phyloP scores from a whole-genome alignment of 2,329 filamentous ascomycete genomes.

The Talaromyces marneffei region DNA sequence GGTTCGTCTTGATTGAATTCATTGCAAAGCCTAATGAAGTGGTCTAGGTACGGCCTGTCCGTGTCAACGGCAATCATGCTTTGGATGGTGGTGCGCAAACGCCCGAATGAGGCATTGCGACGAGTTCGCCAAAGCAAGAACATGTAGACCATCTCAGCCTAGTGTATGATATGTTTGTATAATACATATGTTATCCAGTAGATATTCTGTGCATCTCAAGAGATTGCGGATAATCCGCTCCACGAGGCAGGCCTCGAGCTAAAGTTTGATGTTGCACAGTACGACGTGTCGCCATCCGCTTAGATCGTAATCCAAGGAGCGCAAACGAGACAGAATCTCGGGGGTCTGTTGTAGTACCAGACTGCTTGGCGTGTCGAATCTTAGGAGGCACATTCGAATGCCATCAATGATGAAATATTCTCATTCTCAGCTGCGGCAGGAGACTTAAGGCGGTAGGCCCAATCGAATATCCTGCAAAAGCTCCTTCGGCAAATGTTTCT shows the following conservation, averaged over 20 bases:
- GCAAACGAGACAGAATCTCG: not conserved
- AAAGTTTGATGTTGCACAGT: not conserved
- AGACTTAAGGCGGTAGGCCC: conserved; percentile 32
- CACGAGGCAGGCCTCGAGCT: not conserved
- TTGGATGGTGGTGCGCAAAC: conserved; percentile 89
- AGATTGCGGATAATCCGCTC: not conserved
- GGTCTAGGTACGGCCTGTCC: conserved; percentile 72
- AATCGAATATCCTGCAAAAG: conserved; percentile 68
- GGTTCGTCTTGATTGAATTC: not conserved
- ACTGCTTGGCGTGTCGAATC: not conserved
- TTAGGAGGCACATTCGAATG: not conserved
- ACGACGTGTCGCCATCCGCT: not conserved
- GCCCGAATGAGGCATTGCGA: conserved; percentile 64
- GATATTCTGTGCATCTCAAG: not conserved
- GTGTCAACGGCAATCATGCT: conserved; percentile 89
- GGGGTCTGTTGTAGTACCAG: not conserved
- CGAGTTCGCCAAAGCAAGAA: conserved; percentile 71
- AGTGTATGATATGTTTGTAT: conserved; percentile 10
- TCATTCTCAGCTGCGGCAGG: not conserved
- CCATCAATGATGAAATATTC: not conserved
- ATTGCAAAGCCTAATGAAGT: conserved; percentile 5
- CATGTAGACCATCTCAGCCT: conserved; percentile 51
- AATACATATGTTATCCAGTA: not conserved
- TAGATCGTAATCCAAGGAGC: not conserved
- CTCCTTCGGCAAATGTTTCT: conserved; percentile 74